A percentile compares a stretch with the other conserved stretches of the same genome.
Evolutionary conservation across 495 filamentous ascomycete genomes (phyloP).

Genomic region (Penicillium bialowiezense): DNA sequence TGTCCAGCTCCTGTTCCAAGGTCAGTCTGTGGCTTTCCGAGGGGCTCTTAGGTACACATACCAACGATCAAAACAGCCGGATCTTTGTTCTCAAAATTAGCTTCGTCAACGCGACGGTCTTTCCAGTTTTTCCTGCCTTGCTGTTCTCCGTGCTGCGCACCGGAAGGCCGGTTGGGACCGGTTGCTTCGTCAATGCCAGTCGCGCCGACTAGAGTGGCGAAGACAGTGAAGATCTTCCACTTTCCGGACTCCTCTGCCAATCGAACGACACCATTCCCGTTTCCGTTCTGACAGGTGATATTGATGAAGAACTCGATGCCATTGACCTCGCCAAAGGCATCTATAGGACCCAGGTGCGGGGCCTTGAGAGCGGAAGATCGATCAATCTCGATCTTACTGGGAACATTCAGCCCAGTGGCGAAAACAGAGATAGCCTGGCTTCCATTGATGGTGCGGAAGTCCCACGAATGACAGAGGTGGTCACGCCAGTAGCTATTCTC

Average conservation of each 20-base stretch:
- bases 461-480: constrained; percentile 44
- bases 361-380: constrained; percentile 36
- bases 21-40: background rate
- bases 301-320: constrained; percentile 53
- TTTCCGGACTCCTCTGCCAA: constrained; percentile 46
- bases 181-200: constrained; percentile 45
- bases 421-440: constrained; percentile 48
- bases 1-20: constrained; percentile 44
- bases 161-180: constrained; percentile 36
- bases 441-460: constrained; percentile 53
- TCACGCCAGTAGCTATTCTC: constrained; percentile 44
- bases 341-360: constrained; percentile 49
- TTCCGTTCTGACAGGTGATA: constrained; percentile 46
- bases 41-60: constrained; percentile 27
- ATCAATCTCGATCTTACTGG: constrained; percentile 50
- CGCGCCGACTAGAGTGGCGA: constrained; percentile 52
- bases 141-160: constrained; percentile 52
- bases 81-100: constrained; percentile 49
- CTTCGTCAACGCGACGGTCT: constrained; percentile 55
- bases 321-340: constrained; percentile 46
- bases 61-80: constrained; percentile 69
- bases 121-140: constrained; percentile 60
- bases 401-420: constrained; percentile 35
- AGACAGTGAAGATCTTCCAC: constrained; percentile 67
- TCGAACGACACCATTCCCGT: constrained; percentile 54